Conservation (phyloP, 768 basidiomycete species). For the Trametes cinnabarina region DNA sequence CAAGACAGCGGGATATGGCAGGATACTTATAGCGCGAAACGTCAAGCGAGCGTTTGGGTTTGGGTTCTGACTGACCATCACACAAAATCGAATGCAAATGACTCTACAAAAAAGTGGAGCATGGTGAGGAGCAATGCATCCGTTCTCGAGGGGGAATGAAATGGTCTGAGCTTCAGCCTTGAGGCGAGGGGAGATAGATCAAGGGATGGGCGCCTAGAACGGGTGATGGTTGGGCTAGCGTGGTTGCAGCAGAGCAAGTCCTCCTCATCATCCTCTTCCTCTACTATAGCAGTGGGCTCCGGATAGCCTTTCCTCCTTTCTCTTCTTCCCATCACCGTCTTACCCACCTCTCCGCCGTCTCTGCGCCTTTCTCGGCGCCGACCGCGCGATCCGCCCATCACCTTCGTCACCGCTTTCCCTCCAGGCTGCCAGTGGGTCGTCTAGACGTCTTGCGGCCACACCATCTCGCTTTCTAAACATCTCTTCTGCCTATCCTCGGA, state of each 20-base stretch:
- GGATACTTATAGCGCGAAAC: background rate
- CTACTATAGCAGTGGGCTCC: slow-evolving; percentile 17
- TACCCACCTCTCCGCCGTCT: background rate
- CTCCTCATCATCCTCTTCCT: background rate
- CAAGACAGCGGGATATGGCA: too few relatives aligned
- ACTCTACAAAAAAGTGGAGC: too few relatives aligned
- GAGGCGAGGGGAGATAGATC: background rate
- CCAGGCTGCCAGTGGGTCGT: background rate
- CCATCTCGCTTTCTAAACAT: background rate
- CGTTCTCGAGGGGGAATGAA: background rate
- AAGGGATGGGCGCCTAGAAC: too few relatives aligned
- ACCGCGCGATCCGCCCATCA: slow-evolving; percentile 8
- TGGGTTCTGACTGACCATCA: background rate
- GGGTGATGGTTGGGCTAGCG: too few relatives aligned
- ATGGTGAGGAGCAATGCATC: too few relatives aligned
- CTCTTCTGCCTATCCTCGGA: background rate
- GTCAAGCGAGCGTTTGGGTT: background rate
- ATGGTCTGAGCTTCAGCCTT: background rate
- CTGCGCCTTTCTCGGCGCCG: slow-evolving; percentile 8
- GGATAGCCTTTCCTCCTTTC: slow-evolving; percentile 15
- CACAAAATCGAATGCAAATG: too few relatives aligned
- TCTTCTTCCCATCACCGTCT: background rate
- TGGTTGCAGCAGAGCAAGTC: too few relatives aligned
- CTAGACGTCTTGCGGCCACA: background rate
- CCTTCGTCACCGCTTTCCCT: background rate